Base-by-base conservation (phyloP, 176 grass and related monocot genomes). In the Carex pumila region DNA sequence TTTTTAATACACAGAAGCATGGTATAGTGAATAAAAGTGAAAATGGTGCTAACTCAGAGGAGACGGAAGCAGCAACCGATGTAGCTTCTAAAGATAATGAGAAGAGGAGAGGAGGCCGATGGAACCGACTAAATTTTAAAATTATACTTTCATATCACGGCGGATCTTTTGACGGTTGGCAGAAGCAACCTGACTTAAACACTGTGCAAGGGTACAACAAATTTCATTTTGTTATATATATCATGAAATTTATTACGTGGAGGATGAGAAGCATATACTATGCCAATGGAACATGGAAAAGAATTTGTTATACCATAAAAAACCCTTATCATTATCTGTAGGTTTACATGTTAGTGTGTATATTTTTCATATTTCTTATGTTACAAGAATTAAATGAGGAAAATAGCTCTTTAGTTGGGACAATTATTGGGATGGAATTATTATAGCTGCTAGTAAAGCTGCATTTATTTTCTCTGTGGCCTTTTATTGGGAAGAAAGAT, bases 181-280 rank as follows among this genome's bases (percentile, higher is more conserved):
- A 98, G 64, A 98, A 95, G 88, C 95, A 98, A 61, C 91, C 92
- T 72, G 80, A 12, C 29, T 89, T 94, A 22, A 91, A 88, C 81
- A 98, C 95, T n/a, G 92, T 93, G 89, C 95, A 98, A 80, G 95
- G 92, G 95, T 98, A 93, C 22, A 90, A 56, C 55, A 73, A 85
- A 55, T 79, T 77, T n/a, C 5, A 65, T 11, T 87, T 80, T 43
- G 60, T 47, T 31, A 65, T 65, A 59, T 59, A 59, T 59, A 25
- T 55, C 70, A 43, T 6, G 63, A 76, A 79, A 55, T 57, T 83
- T 55, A 62, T 78, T 74, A 59, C 1, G 45, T 29, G 49, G 59
- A 82, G 58, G 49, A 84, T 56, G 19, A 84, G 58, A 62, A 60
- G 61, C 65, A 63, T 22, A 57, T 64, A 18, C 31, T 25, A 56